Evolutionary conservation across 805 yeast genomes (phyloP), one percentile per base, ranked within the genome.

Genomic region (Blastobotrys attinorum): DNA sequence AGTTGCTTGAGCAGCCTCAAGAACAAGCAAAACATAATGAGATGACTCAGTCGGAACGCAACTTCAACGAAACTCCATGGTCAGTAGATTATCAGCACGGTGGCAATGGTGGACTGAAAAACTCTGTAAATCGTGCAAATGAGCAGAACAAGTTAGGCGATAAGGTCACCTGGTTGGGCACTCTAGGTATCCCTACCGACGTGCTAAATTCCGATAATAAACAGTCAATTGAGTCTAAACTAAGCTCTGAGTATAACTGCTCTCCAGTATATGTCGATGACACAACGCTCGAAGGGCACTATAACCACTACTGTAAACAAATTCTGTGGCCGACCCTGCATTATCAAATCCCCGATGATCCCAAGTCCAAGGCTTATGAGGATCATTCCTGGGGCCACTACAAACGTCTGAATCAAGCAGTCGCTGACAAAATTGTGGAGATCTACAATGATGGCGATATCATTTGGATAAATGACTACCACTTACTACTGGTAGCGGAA

Each of bases 401-500:
- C 62, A 77, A 76, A 51, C 64, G 70, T 1, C 71, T 90, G 49
- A 92, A 92, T 57, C 86, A 81, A 60, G 61, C 75, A 37, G 74
- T 89, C 56, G 97, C 97, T 0, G 84, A 88, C 44, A 76, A 75
- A 51, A 71, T 90, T 37, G 75, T 83, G 2, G 73, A 71, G 31
- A 65, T 69, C 1, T 89, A 90, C 62, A 76, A 79, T 52, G 46
- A 48, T 3, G 87, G 83, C 34, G 96, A 90, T 59, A 69, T 77
- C 33, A 72, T 90, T 47, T 92, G 97, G 97, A 71, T 90, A 42
- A 95, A 90, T 61, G 98, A 90, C 63, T 90, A 90, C 60, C 97
- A 92, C 64, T 69, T 90, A 48, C 71, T 92, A 66, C 66, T 90
- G 35, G 86, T 89, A 1, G 97, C 97, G 0, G 72, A 71, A 43